Evolutionary conservation across 2,329 filamentous ascomycete species (phyloP).

Genomic region (Botrytis pseudocinerea): DNA sequence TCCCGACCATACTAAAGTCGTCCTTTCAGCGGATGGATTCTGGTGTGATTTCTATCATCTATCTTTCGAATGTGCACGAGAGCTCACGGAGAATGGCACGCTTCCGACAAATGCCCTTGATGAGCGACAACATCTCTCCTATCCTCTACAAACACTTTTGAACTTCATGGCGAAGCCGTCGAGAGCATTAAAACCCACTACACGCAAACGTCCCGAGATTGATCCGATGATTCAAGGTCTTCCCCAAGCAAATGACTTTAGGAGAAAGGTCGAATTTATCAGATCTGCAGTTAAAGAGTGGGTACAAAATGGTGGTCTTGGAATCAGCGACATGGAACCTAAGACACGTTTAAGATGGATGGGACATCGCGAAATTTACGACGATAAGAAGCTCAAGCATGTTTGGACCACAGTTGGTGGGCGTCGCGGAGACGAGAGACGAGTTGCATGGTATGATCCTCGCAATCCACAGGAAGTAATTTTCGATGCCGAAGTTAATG

Average conservation of each 20-base stretch:
- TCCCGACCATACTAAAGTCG: slow-evolving; percentile 83
- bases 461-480: slow-evolving; percentile 36
- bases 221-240: slow-evolving; percentile 61
- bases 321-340: slow-evolving; percentile 60
- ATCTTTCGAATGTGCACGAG: slow-evolving; percentile 66
- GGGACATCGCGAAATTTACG: slow-evolving; percentile 57
- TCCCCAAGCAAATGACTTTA: slow-evolving; percentile 71
- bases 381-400: slow-evolving; percentile 58
- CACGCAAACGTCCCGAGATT: slow-evolving; percentile 60
- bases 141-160: slow-evolving; percentile 70
- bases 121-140: slow-evolving; percentile 69
- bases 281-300: slow-evolving; percentile 68
- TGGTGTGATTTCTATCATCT: slow-evolving; percentile 79
- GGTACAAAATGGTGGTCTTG: slow-evolving; percentile 68
- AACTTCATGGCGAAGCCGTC: slow-evolving; percentile 58
- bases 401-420: slow-evolving; percentile 71
- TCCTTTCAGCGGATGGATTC: slow-evolving; percentile 71
- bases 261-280: slow-evolving; percentile 73
- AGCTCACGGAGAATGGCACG: slow-evolving; percentile 64
- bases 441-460: slow-evolving; percentile 42
- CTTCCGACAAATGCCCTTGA: slow-evolving; percentile 70
- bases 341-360: slow-evolving; percentile 57
- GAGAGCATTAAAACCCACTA: slow-evolving; percentile 50
- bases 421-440: slow-evolving; percentile 55
- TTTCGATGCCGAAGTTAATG: slow-evolving; percentile 36